These are phyloP conservation scores for Solanum chiquidenum DNA, from an alignment of 257 asterid genomes.

Conservation along the genomic window DNA sequence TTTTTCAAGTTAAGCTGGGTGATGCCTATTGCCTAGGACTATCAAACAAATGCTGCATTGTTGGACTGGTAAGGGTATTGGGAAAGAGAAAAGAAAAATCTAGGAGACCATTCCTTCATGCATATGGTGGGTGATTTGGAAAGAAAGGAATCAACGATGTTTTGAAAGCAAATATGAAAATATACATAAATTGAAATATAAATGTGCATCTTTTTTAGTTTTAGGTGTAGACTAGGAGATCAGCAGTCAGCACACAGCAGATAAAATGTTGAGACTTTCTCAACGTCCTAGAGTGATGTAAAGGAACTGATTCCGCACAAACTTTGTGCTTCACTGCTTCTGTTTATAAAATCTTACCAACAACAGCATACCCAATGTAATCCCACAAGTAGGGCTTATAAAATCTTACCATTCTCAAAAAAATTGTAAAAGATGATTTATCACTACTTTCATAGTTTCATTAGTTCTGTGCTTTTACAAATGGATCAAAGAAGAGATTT, in stretches of 20 bases:
- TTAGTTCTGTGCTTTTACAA: neutral
- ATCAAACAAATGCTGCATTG: neutral
- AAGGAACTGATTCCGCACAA: neutral
- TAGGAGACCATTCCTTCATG: neutral
- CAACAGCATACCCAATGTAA: neutral
- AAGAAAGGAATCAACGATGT: neutral
- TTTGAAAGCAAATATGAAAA: neutral
- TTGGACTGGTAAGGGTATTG: neutral
- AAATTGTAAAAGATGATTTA: neutral
- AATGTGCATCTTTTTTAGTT: neutral
- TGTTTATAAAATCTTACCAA: neutral
- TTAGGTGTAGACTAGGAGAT: neutral
- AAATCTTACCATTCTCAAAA: neutral
- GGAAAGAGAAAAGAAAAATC: neutral
- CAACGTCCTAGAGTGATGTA: neutral
- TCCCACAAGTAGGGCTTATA: neutral
- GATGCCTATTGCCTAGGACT: neutral
- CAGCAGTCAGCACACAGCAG: neutral
- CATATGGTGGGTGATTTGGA: neutral
- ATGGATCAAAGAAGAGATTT: neutral
- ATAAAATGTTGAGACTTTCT: neutral
- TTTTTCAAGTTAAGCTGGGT: neutral
- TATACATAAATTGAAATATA: neutral
- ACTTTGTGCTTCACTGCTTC: neutral
- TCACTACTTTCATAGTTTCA: neutral